Percentiles rank a stretch among this genome's conserved stretches.
phyloP scores from a whole-genome alignment of 306 rosid genomes.

The Dalbergia cochinchinensis region DNA sequence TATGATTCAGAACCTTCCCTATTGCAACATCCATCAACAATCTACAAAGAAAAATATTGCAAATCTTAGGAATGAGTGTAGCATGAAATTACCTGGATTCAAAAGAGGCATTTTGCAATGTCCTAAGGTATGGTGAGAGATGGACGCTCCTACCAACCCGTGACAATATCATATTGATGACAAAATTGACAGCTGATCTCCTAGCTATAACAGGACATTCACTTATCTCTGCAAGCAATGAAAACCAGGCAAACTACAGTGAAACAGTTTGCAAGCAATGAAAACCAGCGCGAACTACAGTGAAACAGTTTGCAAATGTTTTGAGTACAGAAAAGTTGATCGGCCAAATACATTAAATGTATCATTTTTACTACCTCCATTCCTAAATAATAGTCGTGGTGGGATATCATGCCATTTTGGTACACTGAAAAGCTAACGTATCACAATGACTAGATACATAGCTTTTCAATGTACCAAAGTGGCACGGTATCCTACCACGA shows the following conservation, averaged over 20 bases:
- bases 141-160: slow-evolving; percentile 55
- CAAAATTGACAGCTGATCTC: slow-evolving; percentile 10
- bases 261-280: slow-evolving; percentile 36
- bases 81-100: slow-evolving; percentile 55
- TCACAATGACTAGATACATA: too few relatives aligned
- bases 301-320: slow-evolving; percentile 34
- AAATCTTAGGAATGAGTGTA: not conserved
- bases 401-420: too few relatives aligned
- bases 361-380: not conserved
- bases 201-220: slow-evolving; percentile 44
- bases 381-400: too few relatives aligned
- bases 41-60: not conserved
- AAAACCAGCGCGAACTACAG: slow-evolving; percentile 9
- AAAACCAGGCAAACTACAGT: slow-evolving; percentile 6
- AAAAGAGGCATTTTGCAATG: slow-evolving; percentile 34
- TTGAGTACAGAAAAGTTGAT: not conserved
- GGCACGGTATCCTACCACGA: too few relatives aligned
- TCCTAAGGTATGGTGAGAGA: slow-evolving; percentile 48
- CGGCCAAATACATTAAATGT: slow-evolving; percentile 19
- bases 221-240: slow-evolving; percentile 42
- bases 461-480: too few relatives aligned
- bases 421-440: too few relatives aligned
- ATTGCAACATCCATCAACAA: slow-evolving; percentile 1
- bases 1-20: slow-evolving; percentile 30
- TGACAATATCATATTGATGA: slow-evolving; percentile 62